Percentiles rank a stretch among this genome's conserved stretches.
Evolutionary conservation across 148 eudicot genomes (phyloP).

Genomic region (Amaranthus palmeri): DNA sequence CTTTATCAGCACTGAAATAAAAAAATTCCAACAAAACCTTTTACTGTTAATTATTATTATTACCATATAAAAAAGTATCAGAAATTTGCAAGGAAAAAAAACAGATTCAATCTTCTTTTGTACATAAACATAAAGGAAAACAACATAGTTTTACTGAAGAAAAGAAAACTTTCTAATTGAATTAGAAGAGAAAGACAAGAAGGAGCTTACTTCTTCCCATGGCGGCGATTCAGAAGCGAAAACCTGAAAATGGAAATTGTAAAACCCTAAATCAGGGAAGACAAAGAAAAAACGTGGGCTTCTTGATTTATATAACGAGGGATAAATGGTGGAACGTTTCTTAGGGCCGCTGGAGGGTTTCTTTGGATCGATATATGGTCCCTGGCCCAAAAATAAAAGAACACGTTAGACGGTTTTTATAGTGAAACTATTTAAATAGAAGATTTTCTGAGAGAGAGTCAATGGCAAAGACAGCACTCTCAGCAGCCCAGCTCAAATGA

Average conservation of each 20-base stretch:
- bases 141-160: not conserved
- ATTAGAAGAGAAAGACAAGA: not conserved
- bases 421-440: too few relatives aligned
- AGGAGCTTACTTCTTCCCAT: constrained; percentile 26
- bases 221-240: not conserved
- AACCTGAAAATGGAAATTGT: not conserved
- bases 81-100: not conserved
- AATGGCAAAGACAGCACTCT: too few relatives aligned
- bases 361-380: not conserved
- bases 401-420: too few relatives aligned
- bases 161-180: not conserved
- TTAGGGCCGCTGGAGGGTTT: not conserved
- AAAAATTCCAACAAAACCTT: too few relatives aligned
- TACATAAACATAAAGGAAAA: not conserved
- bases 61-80: too few relatives aligned
- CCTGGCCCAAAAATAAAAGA: not conserved
- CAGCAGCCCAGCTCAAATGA: too few relatives aligned
- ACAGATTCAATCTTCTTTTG: not conserved
- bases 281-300: not conserved
- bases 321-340: not conserved
- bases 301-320: not conserved
- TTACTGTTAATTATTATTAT: too few relatives aligned
- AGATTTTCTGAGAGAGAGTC: too few relatives aligned
- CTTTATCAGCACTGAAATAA: too few relatives aligned
- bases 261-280: constrained; percentile 2